Evolutionary conservation across 176 grass and related monocot species (phyloP).

Genomic region (bread wheat (Triticum aestivum)): IWGSC_CS_RefSeq_v2.1 NC_057799.1:64455340-64455839

Average conservation of each 20-base stretch:
- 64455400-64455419: background rate
- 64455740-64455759: background rate
- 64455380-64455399: background rate
- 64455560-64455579: background rate
- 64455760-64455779: background rate
- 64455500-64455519: background rate
- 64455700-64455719: too few species aligned
- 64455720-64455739: background rate
- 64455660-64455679: background rate
- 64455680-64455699: background rate
- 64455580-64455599: background rate
- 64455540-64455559: background rate
- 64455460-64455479: background rate
- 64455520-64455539: background rate
- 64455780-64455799: background rate
- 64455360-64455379: background rate
- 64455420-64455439: background rate
- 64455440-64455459: background rate
- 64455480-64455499: background rate
- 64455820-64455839: background rate
- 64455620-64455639: background rate
- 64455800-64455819: background rate
- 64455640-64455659: background rate
- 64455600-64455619: background rate
- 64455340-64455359: background rate